Base-by-base conservation (phyloP, 2,329 filamentous ascomycete species). In the Talaromyces sp. region DNA sequence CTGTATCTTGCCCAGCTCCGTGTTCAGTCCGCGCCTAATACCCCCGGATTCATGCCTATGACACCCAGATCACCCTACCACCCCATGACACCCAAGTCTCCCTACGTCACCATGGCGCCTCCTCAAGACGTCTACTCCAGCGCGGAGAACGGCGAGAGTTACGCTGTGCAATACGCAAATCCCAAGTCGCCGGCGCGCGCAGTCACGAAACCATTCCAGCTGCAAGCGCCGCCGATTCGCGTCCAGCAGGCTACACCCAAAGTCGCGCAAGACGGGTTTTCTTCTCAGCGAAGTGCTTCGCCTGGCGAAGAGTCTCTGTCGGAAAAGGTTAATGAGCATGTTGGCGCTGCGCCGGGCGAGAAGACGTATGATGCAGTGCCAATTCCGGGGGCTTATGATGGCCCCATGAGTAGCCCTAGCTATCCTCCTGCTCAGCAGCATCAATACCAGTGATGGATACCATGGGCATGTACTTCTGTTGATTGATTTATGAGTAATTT, bases 21-120 rank as follows among this genome's bases (percentile, higher is more conserved):
- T 68, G 81, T 87, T 23, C 93, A 98, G 79, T 96, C 92, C 30
- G 93, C 92, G 5, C 94, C 94, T 68, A 97, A 97, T 82, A 97
- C 94, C 0, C 94, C 94, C 12, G 92, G 92, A 66, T 92, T 96
- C 74, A 55, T 63, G 52, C 88, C 87, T 33, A 87, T 88, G 75
- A 89, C 89, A 78, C 75, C 83, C 31, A 81, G 84, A 68, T 82
- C 82, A 47, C 77, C 76, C 62, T 74, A 72, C 63, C 71, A 66
- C 59, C 75, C 69, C 61, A 75, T 77, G 28, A 69, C 70, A 36
- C 76, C 73, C 64, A 66, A 71, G 23, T 56, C 56, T 12, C 54
- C 36, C 16, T 54, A 57, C 16, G 27, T 56, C 8, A n/a, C 50
- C 30, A 53, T 53, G 50, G 27, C 23, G 6, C 30, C 54, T 36